These are phyloP conservation scores for Pythium sukuiense DNA, from an alignment of 352 stramenopile genomes.

Conservation along the genomic window DNA sequence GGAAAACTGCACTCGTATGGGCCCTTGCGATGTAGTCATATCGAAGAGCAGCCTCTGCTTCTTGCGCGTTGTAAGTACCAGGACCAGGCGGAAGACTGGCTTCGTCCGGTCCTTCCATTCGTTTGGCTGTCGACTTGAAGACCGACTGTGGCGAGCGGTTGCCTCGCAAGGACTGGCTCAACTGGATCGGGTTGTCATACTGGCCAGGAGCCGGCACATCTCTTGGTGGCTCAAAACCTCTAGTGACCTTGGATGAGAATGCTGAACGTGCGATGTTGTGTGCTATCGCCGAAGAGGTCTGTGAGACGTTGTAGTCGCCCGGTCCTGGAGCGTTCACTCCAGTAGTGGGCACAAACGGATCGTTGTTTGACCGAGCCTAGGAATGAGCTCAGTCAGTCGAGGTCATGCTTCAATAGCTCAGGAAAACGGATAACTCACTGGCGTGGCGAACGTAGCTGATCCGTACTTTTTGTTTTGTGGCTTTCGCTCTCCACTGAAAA, in stretches of 20 bases:
- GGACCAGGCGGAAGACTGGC: slow-evolving; percentile 44
- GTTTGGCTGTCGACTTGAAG: slow-evolving; percentile 68
- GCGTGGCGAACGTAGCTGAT: slow-evolving; percentile 63
- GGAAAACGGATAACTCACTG: slow-evolving; percentile 28
- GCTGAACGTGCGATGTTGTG: slow-evolving; percentile 60
- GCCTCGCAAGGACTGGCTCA: slow-evolving; percentile 27
- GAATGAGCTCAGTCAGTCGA: neutral
- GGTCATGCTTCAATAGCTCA: neutral
- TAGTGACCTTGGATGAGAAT: slow-evolving; percentile 63
- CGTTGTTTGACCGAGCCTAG: slow-evolving; percentile 39
- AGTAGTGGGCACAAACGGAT: slow-evolving; percentile 23
- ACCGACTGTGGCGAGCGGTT: slow-evolving; percentile 43
- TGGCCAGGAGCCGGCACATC: slow-evolving; percentile 65
- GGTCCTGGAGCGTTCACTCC: slow-evolving; percentile 39
- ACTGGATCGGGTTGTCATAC: slow-evolving; percentile 63
- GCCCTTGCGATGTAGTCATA: slow-evolving; percentile 67
- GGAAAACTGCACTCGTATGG: slow-evolving; percentile 66
- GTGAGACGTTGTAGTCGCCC: slow-evolving; percentile 51
- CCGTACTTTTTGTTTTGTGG: slow-evolving; percentile 67
- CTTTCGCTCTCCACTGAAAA: slow-evolving; percentile 38
- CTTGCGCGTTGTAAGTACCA: slow-evolving; percentile 66
- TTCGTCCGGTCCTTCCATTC: slow-evolving; percentile 37
- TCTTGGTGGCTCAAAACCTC: slow-evolving; percentile 45
- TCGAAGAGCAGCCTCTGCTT: slow-evolving; percentile 58
- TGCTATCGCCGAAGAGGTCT: slow-evolving; percentile 37